phyloP scores from a whole-genome alignment of 108 stramenopile genomes.

The Cylindrotheca closterium region DNA sequence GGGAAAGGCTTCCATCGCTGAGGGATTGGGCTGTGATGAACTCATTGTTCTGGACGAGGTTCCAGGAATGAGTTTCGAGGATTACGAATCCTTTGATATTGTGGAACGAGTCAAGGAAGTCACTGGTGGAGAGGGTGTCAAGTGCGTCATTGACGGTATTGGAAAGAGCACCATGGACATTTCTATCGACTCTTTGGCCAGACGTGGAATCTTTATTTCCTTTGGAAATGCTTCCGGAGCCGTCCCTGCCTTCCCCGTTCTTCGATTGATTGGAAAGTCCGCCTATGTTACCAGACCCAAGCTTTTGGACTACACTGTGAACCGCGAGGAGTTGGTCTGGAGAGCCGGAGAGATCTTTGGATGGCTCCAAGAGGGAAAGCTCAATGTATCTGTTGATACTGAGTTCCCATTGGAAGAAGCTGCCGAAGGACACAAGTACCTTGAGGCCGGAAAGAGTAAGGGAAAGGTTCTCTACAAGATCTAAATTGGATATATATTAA shows the following conservation, averaged over 20 bases:
- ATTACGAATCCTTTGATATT: conserved; percentile 78
- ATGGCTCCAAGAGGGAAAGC: conserved; percentile 71
- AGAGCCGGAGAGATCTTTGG: conserved; percentile 71
- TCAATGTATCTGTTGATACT: conserved; percentile 71
- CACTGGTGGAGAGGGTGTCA: conserved; percentile 70
- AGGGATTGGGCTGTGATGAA: conserved; percentile 62
- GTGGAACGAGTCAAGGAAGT: conserved; percentile 62
- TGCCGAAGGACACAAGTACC: conserved; percentile 68
- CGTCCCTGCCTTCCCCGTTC: conserved; percentile 79
- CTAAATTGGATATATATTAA: conserved; percentile 15
- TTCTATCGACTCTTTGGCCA: conserved; percentile 70
- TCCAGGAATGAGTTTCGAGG: conserved; percentile 59
- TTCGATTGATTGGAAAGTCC: conserved; percentile 68
- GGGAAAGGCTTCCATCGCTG: conserved; percentile 55
- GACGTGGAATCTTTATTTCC: conserved; percentile 77
- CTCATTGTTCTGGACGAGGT: conserved; percentile 84
- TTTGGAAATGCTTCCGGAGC: conserved; percentile 90
- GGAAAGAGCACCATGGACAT: conserved; percentile 81
- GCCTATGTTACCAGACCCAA: conserved; percentile 84
- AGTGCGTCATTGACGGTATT: conserved; percentile 83
- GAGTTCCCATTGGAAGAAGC: conserved; percentile 66
- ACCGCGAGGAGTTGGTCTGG: conserved; percentile 62
- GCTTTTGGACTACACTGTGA: conserved; percentile 71
- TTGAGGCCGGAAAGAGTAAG: conserved; percentile 75
- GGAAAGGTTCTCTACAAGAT: conserved; percentile 79